These are phyloP conservation scores for Umbelopsis sp. DNA, from an alignment of 192 early-diverging fungal genomes.

Conservation along the genomic window DNA sequence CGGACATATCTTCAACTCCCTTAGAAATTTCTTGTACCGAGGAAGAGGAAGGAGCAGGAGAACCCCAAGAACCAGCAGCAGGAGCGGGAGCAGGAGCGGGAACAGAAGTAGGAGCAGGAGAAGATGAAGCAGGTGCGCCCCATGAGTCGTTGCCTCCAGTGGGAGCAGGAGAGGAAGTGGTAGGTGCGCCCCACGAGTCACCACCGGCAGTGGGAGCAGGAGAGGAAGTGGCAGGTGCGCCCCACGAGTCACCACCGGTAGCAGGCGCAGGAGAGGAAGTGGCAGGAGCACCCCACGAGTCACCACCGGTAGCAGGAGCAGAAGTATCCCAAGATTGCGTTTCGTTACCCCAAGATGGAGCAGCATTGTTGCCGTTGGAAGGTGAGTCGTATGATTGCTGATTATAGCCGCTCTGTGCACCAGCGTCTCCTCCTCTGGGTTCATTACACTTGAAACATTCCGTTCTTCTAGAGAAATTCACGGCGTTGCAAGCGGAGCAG, in stretches of 20 bases:
- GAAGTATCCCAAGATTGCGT: constrained; percentile 2
- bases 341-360: constrained; percentile 3
- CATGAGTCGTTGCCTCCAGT: constrained; percentile 19
- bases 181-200: constrained; percentile 29
- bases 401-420: constrained; percentile 11
- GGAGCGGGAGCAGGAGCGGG: neutral
- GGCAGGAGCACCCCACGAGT: constrained; percentile 26
- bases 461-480: constrained; percentile 31
- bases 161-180: neutral
- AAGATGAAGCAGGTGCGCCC: constrained; percentile 9
- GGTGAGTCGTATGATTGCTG: neutral
- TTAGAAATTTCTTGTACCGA: neutral
- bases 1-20: constrained; percentile 15
- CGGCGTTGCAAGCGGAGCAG: constrained; percentile 29
- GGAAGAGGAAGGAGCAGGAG: neutral
- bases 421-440: constrained; percentile 1
- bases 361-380: constrained; percentile 7
- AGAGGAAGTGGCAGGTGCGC: neutral
- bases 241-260: constrained; percentile 28
- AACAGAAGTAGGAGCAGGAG: neutral
- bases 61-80: neutral
- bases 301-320: constrained; percentile 21
- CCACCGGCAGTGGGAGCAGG: constrained; percentile 7
- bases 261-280: neutral
- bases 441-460: constrained; percentile 35